phyloP scores from a whole-genome alignment of 2,329 filamentous ascomycete genomes.

The Zymoseptoria pseudotritici region DNA sequence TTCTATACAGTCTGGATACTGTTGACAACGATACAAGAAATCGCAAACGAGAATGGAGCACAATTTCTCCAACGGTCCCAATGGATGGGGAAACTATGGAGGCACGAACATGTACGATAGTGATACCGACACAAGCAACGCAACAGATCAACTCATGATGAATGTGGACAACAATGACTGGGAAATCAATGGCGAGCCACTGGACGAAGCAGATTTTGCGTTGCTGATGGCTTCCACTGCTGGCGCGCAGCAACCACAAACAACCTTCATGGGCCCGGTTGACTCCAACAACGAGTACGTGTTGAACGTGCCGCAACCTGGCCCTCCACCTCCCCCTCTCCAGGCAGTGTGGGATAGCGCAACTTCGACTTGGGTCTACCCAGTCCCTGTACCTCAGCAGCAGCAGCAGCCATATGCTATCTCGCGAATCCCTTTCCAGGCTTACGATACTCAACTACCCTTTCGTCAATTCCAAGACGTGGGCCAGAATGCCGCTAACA shows the following conservation, averaged over 20 bases:
- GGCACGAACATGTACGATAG: not conserved
- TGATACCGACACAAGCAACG: not conserved
- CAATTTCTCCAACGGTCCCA: not conserved
- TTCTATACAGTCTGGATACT: not conserved
- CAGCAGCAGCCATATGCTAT: not conserved
- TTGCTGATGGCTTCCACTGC: not conserved
- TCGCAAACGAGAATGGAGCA: not conserved
- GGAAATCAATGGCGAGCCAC: not conserved
- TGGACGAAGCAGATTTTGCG: not conserved
- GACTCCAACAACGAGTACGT: not conserved
- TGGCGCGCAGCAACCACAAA: not conserved
- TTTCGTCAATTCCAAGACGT: not conserved
- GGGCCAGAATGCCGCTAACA: not conserved
- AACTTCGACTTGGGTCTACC: not conserved
- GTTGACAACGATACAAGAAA: not conserved
- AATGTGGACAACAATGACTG: not conserved
- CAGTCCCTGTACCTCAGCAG: not conserved
- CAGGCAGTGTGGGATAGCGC: not conserved
- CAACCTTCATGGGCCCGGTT: not conserved
- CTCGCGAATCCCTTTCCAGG: not conserved
- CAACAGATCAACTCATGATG: not conserved
- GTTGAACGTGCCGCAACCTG: not conserved
- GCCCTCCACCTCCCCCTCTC: not conserved
- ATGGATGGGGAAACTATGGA: not conserved
- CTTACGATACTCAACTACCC: not conserved